Base-by-base conservation (phyloP, 106 monocot genomes). In the Hemerocallis citrina region DNA sequence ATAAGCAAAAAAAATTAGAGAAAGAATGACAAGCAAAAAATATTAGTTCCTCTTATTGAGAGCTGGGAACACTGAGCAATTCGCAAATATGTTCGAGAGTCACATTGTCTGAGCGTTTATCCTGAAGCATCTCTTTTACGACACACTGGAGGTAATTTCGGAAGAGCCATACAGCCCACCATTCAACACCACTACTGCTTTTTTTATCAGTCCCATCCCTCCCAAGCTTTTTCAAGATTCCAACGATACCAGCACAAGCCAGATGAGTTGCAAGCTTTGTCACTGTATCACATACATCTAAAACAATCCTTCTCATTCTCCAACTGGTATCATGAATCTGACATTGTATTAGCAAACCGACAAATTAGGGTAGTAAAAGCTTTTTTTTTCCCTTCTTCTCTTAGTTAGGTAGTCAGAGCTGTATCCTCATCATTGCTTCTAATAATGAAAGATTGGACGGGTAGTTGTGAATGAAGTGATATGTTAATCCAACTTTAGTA, bases 231-330 rank as follows among this genome's bases (percentile, higher is more conserved):
- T 38, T 38, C 7, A 69, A 28, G 5, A 69, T 61, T 13, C 60
- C 69, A 0, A 61, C 34, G n/a, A 69, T 57, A 14, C 57, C 45
- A 33, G 68, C 68, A 4, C 27, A 56, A 44, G 68, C 56, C 45
- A 68, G 38, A 50, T 50, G 50, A 34, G 60, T 60, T 10, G 45
- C 61, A 14, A 47, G 60, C 46, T 34, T 59, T 25, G 61, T 46
- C 35, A 69, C 47, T 15, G 58, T 49, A 16, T 61, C 69, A 69
- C 69, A 69, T 16, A 61, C 69, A 36, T 61, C 36, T 9, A 69
- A 21, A 1, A 69, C 57, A 24, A 60, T 7, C 23, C 47, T 14
- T 20, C 60, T 19, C 52, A 59, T 49, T 39, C 47, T 51, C 13
- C 58, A 34, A 4, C 60, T 60, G 15, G 69, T 49, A 17, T 47